phyloP scores from a whole-genome alignment of 371 early-diverging fungal species.

The Circinella umbellata region DNA sequence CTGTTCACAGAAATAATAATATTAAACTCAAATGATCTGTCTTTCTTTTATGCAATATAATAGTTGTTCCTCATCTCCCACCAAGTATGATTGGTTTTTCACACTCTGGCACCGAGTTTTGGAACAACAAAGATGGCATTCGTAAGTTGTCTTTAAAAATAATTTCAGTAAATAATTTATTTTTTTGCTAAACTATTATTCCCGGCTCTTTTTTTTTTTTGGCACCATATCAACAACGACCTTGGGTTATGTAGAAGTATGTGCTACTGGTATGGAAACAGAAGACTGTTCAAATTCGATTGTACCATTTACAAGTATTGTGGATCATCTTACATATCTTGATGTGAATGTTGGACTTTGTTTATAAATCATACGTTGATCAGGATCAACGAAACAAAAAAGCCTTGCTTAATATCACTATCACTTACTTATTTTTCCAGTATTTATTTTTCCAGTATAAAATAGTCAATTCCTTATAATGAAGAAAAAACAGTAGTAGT shows the following conservation, averaged over 20 bases:
- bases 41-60: neutral
- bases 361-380: neutral
- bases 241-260: slow-evolving; percentile 12
- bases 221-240: neutral
- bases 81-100: slow-evolving; percentile 17
- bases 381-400: too few relatives aligned
- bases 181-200: neutral
- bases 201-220: neutral
- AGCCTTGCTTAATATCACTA: too few relatives aligned
- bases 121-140: slow-evolving; percentile 14
- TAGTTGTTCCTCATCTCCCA: slow-evolving; percentile 18
- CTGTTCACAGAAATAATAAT: neutral
- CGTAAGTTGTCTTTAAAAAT: neutral
- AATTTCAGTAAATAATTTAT: neutral
- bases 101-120: slow-evolving; percentile 27
- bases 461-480: too few relatives aligned
- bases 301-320: slow-evolving; percentile 19
- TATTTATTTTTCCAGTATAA: too few relatives aligned
- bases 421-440: too few relatives aligned
- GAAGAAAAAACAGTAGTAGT: too few relatives aligned
- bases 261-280: slow-evolving; percentile 19
- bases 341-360: slow-evolving; percentile 22
- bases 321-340: slow-evolving; percentile 19
- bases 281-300: slow-evolving; percentile 19
- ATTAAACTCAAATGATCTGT: too few relatives aligned